These are phyloP conservation scores for Suillus brevipes DNA, from an alignment of 768 basidiomycete genomes.

Conservation along the genomic window DNA sequence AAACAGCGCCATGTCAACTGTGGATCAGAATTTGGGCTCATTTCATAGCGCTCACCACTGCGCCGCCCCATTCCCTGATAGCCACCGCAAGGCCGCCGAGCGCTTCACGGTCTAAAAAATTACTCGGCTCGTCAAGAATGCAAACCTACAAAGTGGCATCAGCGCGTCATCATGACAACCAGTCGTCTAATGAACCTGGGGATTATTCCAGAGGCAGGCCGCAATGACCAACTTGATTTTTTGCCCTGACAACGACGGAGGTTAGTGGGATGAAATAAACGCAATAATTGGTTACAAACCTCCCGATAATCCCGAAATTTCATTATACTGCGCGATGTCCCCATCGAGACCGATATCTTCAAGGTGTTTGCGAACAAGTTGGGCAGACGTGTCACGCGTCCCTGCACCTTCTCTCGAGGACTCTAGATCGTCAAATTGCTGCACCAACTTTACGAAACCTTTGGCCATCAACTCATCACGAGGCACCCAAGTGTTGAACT, in stretches of 20 bases:
- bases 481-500: conserved; percentile 88
- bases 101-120: conserved; percentile 96
- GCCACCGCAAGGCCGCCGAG: conserved; percentile 93
- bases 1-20: conserved; percentile 18
- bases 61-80: conserved; percentile 93
- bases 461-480: conserved; percentile 84
- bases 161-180: conserved; percentile 7
- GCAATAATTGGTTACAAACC: conserved; percentile 45
- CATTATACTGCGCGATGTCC: conserved; percentile 97
- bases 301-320: conserved; percentile 91
- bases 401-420: conserved; percentile 95
- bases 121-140: conserved; percentile 88
- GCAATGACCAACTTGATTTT: conserved; percentile 97
- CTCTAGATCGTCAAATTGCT: conserved; percentile 96
- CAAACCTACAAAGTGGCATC: conserved; percentile 49
- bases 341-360: conserved; percentile 97
- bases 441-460: conserved; percentile 86
- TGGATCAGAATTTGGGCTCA: conserved; percentile 15
- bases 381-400: conserved; percentile 77
- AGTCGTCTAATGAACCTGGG: conserved; percentile 56
- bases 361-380: conserved; percentile 85
- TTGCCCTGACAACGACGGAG: conserved; percentile 54
- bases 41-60: conserved; percentile 56
- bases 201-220: conserved; percentile 95
- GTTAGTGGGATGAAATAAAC: neutral